Conservation (phyloP, 352 stramenopile species). For the Stramenopiles sp. region DNA sequence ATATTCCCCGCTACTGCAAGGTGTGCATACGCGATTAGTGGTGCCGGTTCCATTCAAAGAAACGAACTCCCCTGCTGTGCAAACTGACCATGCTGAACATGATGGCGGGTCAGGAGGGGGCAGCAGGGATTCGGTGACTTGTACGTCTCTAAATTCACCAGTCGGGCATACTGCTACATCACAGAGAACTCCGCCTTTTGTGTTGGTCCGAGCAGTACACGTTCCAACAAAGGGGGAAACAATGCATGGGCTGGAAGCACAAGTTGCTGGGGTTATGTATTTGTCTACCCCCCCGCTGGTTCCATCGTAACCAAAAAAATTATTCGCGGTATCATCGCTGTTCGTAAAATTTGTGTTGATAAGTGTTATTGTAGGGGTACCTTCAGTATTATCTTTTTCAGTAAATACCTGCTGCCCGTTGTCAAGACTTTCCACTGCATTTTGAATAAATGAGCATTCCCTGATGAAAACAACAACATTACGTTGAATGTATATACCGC, state of each 20-base stretch:
- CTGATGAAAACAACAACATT: constrained; percentile 7
- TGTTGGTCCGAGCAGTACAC: neutral
- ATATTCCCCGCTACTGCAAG: neutral
- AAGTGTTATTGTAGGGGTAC: neutral
- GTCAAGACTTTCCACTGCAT: neutral
- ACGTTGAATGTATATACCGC: constrained; percentile 1
- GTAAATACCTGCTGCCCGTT: neutral
- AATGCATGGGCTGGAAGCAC: constrained; percentile 3
- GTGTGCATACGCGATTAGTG: neutral
- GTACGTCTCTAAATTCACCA: neutral
- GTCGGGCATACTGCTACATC: neutral
- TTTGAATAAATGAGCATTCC: constrained; percentile 7
- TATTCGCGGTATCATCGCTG: neutral
- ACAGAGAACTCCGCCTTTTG: neutral
- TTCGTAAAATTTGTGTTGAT: neutral
- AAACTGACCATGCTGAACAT: neutral
- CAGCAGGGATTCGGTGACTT: neutral
- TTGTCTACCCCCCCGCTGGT: neutral
- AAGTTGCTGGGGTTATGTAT: neutral
- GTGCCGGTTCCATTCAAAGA: neutral
- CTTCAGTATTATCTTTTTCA: neutral
- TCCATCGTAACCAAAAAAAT: neutral
- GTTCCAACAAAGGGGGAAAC: constrained; percentile 4
- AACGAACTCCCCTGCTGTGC: neutral
- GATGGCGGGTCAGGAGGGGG: neutral